Conservation (phyloP, 2,329 filamentous ascomycete species). For the Scolecobasidium constrictum region DNA sequence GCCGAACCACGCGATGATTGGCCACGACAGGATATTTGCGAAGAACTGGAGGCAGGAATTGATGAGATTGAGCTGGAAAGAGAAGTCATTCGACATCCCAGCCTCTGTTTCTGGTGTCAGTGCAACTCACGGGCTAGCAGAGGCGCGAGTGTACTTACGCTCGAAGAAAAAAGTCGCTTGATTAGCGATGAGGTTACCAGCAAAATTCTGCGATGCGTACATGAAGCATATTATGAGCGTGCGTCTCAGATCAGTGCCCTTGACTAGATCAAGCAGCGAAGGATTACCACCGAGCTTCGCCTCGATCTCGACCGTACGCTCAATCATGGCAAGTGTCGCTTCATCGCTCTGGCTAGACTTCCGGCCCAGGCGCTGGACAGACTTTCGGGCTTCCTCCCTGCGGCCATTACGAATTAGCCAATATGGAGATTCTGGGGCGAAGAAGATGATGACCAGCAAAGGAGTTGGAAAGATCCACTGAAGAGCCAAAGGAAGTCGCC, state of each 20-base stretch:
- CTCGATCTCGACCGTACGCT: conserved; percentile 75
- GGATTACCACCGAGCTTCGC: conserved; percentile 63
- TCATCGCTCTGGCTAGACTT: conserved; percentile 54
- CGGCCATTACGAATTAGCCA: conserved; percentile 62
- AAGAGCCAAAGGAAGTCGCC: conserved; percentile 54
- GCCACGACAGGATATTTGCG: conserved; percentile 36
- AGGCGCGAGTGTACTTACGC: too few species aligned
- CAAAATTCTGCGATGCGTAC: conserved; percentile 38
- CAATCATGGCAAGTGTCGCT: conserved; percentile 86
- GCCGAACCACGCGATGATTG: conserved; percentile 51
- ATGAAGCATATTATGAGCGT: conserved; percentile 58
- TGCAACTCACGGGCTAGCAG: too few species aligned
- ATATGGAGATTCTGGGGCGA: conserved; percentile 63
- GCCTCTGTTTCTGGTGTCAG: conserved; percentile 40
- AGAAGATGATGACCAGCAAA: conserved; percentile 52
- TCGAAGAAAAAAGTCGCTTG: conserved; percentile 53
- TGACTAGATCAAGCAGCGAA: conserved; percentile 75
- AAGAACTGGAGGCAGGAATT: conserved; percentile 52
- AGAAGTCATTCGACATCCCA: conserved; percentile 41
- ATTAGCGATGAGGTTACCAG: conserved; percentile 49
- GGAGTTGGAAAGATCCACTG: conserved; percentile 73
- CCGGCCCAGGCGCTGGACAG: conserved; percentile 53
- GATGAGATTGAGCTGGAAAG: conserved; percentile 54
- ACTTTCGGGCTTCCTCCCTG: conserved; percentile 53
- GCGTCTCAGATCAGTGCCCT: conserved; percentile 62